These are phyloP conservation scores for Biancaea sappan DNA, from an alignment of 306 rosid species.

Conservation along the genomic window DNA sequence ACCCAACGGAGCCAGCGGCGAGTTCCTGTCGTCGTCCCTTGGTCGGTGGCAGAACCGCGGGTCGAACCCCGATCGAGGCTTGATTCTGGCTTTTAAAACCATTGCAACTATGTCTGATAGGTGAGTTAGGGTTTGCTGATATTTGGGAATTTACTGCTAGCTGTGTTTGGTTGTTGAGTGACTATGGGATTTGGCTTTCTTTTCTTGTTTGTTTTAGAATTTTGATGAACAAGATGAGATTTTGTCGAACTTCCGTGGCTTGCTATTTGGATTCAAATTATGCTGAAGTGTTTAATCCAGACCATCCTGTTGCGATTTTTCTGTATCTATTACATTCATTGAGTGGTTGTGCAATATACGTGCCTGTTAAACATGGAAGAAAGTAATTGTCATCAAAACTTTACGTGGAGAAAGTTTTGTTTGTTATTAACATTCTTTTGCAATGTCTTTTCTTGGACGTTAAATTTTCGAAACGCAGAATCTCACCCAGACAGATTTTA, in stretches of 20 bases:
- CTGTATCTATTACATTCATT: background rate
- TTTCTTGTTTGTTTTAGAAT: background rate
- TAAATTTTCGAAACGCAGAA: background rate
- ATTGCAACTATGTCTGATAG: slow-evolving; percentile 98
- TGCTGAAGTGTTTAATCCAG: background rate
- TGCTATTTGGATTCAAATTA: background rate
- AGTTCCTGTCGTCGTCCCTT: slow-evolving; percentile 71
- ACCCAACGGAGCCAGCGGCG: slow-evolving; percentile 79
- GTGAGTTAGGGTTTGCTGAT: slow-evolving; percentile 42
- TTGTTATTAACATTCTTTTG: too few relatives aligned
- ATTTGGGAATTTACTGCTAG: slow-evolving; percentile 30
- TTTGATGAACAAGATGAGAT: background rate
- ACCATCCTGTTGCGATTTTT: background rate
- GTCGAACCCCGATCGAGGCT: slow-evolving; percentile 86
- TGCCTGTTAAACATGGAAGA: background rate
- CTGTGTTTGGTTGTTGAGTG: background rate
- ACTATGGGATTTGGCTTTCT: background rate
- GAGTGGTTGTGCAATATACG: background rate
- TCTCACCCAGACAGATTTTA: background rate
- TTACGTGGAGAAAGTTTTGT: background rate
- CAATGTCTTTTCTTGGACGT: background rate
- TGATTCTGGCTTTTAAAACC: slow-evolving; percentile 84
- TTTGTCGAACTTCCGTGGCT: background rate
- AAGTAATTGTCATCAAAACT: background rate
- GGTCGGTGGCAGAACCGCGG: slow-evolving; percentile 98